These are phyloP conservation scores for Phycomyces nitens DNA, from an alignment of 192 early-diverging fungal species.

Conservation along the genomic window DNA sequence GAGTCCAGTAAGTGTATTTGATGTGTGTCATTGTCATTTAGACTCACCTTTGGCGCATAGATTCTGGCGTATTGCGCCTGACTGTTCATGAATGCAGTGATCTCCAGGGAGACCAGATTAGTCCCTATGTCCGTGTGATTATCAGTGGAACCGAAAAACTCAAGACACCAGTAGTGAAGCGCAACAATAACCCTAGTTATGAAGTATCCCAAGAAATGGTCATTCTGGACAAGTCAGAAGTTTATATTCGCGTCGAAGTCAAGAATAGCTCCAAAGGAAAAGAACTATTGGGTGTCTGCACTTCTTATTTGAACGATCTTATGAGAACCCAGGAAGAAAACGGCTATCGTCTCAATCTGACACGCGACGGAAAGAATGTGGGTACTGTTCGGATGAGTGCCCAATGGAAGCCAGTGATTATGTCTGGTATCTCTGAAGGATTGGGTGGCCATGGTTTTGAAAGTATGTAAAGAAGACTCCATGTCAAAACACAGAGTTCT, in stretches of 20 bases:
- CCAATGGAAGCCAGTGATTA: conserved; percentile 70
- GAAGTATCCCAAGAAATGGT: conserved; percentile 64
- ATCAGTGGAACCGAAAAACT: conserved; percentile 42
- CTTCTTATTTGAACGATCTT: conserved; percentile 33
- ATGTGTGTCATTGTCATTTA: conserved; percentile 7
- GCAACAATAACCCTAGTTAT: conserved; percentile 70
- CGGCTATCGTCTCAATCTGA: conserved; percentile 31
- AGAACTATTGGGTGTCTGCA: conserved; percentile 28
- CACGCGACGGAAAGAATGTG: background rate
- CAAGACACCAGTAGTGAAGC: conserved; percentile 57
- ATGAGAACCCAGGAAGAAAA: conserved; percentile 21
- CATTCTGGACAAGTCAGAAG: conserved; percentile 59
- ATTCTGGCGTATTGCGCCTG: conserved; percentile 58
- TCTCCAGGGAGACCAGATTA: conserved; percentile 42
- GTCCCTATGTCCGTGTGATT: conserved; percentile 46
- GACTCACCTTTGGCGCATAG: conserved; percentile 19
- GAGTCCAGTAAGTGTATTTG: conserved; percentile 45
- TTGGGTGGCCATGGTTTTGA: conserved; percentile 16
- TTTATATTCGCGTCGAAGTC: conserved; percentile 57
- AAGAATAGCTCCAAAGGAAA: conserved; percentile 43
- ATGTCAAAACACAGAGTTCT: too few species aligned
- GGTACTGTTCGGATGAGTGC: conserved; percentile 29
- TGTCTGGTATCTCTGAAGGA: conserved; percentile 40
- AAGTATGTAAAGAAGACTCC: conserved; percentile 5
- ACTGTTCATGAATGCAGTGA: conserved; percentile 52